Evolutionary conservation across 2,329 filamentous ascomycete species (phyloP), one percentile per base, ranked within the genome.

Genomic region (Exophiala sideris): DNA sequence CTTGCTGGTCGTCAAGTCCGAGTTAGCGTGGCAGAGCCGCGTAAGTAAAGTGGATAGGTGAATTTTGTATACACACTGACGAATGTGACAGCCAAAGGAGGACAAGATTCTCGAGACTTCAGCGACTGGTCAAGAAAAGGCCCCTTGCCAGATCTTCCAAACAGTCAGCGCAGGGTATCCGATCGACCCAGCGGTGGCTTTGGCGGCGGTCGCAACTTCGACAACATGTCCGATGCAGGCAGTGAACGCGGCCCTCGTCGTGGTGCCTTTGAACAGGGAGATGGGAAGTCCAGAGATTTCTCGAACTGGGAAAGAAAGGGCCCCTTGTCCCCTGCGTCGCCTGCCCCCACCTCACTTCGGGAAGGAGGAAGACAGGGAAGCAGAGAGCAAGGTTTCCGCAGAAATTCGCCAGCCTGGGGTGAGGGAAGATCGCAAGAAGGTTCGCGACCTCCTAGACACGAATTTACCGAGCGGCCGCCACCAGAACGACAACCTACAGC

Each of bases 11-110:
- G 94, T 64, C 88, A 86, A 68, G 91, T 99, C 71, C 86, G 90
- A 70, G 87, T 97, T 70, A 96, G 91, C 78, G 86, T 99, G 69
- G 95, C 94, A 48, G 95, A 99, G 77, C 94, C 94, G 72, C 92
- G 94, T 99, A 87, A 75, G 91, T 83, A 44, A 45, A 38, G 12
- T n/a, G 33, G 10, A 20, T 11, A 24, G 20, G 48, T 35, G 10
- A 18, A 38, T 35, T 21, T 18, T 33, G 21, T 18, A 24, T 36
- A 40, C 21, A 12, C 11, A 11, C 58, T 80, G 62, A 83, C 70
- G 56, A 24, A 10, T 8, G 41, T 29, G 63, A 48, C 65, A 96
- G 91, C 91, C 70, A 95, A 95, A 78, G 90, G 94, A 51, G 84
- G 90, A 67, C 82, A 82, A 58, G 91, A 95, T 58, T 52, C 53